phyloP scores from a whole-genome alignment of 495 filamentous ascomycete species.

The Collariella sp. region DNA sequence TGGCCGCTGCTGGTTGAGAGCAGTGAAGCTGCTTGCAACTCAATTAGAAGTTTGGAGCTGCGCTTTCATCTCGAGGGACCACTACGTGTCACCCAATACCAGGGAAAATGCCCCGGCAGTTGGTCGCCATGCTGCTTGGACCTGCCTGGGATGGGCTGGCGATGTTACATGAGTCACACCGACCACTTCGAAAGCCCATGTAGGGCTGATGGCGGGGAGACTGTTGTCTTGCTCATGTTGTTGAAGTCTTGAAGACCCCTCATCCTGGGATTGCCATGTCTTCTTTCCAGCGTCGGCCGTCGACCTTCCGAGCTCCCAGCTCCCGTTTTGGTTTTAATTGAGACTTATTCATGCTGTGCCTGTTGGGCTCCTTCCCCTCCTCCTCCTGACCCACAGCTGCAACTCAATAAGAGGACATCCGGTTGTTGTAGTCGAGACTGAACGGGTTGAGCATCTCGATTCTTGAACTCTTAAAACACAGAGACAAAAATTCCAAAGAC shows the following conservation, averaged over 20 bases:
- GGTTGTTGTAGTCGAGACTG: not conserved
- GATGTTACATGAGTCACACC: no score
- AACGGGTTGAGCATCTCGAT: not conserved
- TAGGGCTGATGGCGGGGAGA: no score
- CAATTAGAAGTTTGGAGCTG: no score
- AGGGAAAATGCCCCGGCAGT: no score
- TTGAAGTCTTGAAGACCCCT: not conserved
- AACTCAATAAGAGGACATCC: not conserved
- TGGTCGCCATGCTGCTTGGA: no score
- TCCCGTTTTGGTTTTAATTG: not conserved
- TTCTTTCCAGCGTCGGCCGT: not conserved
- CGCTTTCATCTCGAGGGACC: no score
- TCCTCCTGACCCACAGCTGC: not conserved
- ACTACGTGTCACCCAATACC: no score
- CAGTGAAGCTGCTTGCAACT: no score
- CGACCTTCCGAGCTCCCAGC: not conserved
- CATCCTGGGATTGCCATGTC: not conserved
- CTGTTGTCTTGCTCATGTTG: not conserved
- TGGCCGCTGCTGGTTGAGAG: no score
- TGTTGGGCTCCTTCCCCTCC: not conserved
- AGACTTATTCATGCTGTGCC: not conserved
- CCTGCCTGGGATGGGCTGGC: no score
- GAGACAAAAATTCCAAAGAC: slow-evolving; percentile 2
- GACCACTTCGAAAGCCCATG: no score
- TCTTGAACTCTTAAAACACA: not conserved